Conservation (phyloP, 1,139 yeast genomes). For the Debaryomycetaceae sp. region DNA sequence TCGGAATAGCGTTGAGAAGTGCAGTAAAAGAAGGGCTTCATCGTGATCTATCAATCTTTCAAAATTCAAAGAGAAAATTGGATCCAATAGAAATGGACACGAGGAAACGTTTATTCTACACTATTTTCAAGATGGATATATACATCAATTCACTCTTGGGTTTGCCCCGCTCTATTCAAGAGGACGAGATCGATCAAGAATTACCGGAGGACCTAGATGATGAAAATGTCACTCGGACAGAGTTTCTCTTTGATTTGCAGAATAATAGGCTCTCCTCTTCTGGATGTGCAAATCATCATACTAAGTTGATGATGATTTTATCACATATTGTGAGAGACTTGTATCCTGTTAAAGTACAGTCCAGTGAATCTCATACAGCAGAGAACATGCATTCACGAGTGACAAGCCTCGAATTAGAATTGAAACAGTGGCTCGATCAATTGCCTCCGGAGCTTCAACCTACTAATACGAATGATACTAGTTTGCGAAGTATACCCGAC, state of each 20-base stretch:
- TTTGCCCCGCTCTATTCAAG: constrained; percentile 69
- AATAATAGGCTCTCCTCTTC: constrained; percentile 59
- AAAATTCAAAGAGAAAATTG: constrained; percentile 47
- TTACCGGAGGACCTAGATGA: constrained; percentile 84
- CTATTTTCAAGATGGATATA: constrained; percentile 88
- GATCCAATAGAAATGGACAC: constrained; percentile 85
- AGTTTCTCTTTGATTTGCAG: constrained; percentile 38
- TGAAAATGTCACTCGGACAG: constrained; percentile 72
- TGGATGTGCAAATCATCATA: constrained; percentile 84
- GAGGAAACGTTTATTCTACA: constrained; percentile 80
- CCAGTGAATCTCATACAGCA: constrained; percentile 17
- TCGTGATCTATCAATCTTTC: constrained; percentile 57
- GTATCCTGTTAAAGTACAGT: constrained; percentile 37
- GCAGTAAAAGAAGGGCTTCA: constrained; percentile 88
- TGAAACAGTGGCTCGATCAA: constrained; percentile 71
- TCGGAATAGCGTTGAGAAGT: constrained; percentile 87
- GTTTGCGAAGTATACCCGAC: constrained; percentile 48
- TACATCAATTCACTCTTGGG: constrained; percentile 89
- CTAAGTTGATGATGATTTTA: constrained; percentile 55
- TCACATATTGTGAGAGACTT: constrained; percentile 42
- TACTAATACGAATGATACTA: constrained; percentile 47
- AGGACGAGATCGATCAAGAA: constrained; percentile 86
- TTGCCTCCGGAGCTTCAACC: constrained; percentile 76
- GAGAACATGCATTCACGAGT: constrained; percentile 59
- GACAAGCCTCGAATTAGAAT: constrained; percentile 66